phyloP scores from a whole-genome alignment of 148 eudicot species.

The Chenopodium berlandieri region DNA sequence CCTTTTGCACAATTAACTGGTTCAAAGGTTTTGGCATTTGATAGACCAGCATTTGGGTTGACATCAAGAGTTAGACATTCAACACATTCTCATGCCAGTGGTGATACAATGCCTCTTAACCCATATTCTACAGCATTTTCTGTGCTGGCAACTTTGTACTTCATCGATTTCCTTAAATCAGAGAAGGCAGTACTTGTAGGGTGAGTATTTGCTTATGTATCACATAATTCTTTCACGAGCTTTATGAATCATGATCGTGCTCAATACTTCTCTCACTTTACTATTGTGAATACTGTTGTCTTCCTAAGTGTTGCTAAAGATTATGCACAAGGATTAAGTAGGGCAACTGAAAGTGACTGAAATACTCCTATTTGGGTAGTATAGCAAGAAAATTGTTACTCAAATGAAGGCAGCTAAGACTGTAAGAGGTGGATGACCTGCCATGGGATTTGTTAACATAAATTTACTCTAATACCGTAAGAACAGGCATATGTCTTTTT shows the following conservation, averaged over 20 bases:
- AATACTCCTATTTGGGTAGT: background rate
- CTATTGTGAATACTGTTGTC: background rate
- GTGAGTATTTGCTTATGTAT: conserved; percentile 40
- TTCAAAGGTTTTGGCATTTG: conserved; percentile 82
- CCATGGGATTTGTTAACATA: background rate
- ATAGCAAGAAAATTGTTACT: background rate
- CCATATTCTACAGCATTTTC: conserved; percentile 84
- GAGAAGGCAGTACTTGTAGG: conserved; percentile 79
- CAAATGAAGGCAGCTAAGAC: background rate
- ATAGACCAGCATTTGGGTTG: conserved; percentile 97
- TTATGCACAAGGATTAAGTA: background rate
- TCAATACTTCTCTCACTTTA: background rate
- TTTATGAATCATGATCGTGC: conserved; percentile 1
- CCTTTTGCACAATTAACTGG: conserved; percentile 52
- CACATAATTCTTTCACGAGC: background rate
- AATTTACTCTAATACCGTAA: background rate
- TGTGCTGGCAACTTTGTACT: conserved; percentile 73
- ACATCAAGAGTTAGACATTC: conserved; percentile 61
- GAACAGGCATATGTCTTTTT: too few relatives aligned
- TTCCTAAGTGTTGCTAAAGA: background rate
- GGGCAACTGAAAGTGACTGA: background rate
- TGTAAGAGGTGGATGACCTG: background rate
- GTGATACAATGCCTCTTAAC: conserved; percentile 54
- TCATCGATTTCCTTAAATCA: conserved; percentile 63
- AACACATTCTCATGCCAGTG: conserved; percentile 28